Conservation (phyloP, 208 protist species). For the Acanthamoeba lenticulata region DNA sequence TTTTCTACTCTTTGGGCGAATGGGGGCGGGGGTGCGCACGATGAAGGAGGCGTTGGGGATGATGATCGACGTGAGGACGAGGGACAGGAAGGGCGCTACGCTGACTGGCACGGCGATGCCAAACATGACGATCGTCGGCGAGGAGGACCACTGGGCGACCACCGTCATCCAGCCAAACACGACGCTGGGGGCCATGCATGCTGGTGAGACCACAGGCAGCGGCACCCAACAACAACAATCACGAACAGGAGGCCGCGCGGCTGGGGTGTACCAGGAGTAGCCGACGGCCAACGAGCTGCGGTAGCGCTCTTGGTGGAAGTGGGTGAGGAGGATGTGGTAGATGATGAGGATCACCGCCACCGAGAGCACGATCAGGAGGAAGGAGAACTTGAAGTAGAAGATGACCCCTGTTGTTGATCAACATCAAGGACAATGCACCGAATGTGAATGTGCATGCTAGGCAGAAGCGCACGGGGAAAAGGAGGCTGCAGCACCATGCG, state of each 20-base stretch:
- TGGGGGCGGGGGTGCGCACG: not conserved
- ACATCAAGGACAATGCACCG: not conserved
- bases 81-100: constrained; percentile 48
- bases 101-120: not conserved
- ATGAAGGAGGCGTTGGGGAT: constrained; percentile 53
- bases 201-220: not conserved
- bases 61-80: constrained; percentile 56
- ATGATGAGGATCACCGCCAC: not conserved
- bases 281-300: not conserved
- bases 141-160: not conserved
- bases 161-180: constrained; percentile 64
- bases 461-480: not conserved
- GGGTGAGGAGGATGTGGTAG: constrained; percentile 19
- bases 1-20: not conserved
- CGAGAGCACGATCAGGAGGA: constrained; percentile 6
- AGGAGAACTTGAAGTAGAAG: constrained; percentile 34
- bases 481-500: not conserved
- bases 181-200: not conserved
- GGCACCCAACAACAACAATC: not conserved
- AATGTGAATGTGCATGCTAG: not conserved
- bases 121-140: not conserved
- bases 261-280: constrained; percentile 44
- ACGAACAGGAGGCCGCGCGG: not conserved
- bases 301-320: constrained; percentile 14
- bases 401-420: not conserved